Evolutionary conservation across 2,329 filamentous ascomycete species (phyloP).

Genomic region (Golovinomyces cichoracearum): DNA sequence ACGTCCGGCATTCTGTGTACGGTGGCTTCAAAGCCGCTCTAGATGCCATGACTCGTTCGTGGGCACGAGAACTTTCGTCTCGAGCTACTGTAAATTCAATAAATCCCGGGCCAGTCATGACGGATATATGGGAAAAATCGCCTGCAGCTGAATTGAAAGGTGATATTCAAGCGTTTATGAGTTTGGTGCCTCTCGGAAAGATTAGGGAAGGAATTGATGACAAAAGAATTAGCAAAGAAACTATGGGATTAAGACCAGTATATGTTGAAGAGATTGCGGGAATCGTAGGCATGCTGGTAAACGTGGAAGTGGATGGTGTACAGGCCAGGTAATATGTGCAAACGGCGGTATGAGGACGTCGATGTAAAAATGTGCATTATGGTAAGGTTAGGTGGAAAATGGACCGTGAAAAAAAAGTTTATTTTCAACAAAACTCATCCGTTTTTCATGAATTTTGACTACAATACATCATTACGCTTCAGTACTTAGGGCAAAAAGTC

Average conservation of each 20-base stretch:
- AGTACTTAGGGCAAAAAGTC: no score
- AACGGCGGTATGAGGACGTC: conserved; percentile 33
- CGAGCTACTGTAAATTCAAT: conserved; percentile 30
- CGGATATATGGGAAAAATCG: conserved; percentile 1
- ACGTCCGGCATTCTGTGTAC: conserved; percentile 35
- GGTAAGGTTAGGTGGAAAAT: no score
- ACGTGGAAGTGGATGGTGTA: conserved; percentile 46
- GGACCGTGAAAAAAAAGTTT: no score
- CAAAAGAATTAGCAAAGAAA: conserved; percentile 10
- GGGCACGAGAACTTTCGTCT: conserved; percentile 35
- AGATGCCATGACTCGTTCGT: conserved; percentile 43
- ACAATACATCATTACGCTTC: no score
- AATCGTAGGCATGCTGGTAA: conserved; percentile 48
- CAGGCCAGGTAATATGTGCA: conserved; percentile 52
- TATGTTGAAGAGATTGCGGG: conserved; percentile 49
- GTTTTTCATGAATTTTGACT: no score
- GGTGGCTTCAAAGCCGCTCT: conserved; percentile 40
- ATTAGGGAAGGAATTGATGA: background rate
- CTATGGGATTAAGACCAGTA: conserved; percentile 30
- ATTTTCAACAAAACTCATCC: no score
- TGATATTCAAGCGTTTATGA: no score
- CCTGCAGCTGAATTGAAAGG: background rate
- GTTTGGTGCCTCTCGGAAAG: background rate
- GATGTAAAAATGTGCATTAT: background rate
- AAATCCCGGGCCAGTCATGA: conserved; percentile 9